Evolutionary conservation across 164 flowering plant species (phyloP).

Genomic region (Liquidambar formosana): DNA sequence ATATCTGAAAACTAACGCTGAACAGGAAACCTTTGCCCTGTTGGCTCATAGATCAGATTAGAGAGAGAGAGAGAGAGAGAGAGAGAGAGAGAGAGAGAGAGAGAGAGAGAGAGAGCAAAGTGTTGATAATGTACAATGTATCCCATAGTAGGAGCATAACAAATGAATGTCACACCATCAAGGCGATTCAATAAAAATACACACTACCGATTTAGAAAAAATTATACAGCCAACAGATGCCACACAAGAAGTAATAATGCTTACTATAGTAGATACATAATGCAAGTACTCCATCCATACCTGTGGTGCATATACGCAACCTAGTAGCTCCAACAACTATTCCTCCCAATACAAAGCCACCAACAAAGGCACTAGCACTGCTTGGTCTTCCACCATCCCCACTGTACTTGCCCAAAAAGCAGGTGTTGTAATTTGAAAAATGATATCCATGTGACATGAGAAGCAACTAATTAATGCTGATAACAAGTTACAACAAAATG

Average conservation of each 20-base stretch:
- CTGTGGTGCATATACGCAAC: conserved; percentile 26
- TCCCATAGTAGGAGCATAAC: no score
- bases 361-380: conserved; percentile 16
- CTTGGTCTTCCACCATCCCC: conserved; percentile 16
- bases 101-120: no score
- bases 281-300: neutral
- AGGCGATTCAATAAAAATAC: no score
- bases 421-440: neutral
- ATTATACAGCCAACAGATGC: neutral
- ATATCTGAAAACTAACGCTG: no score
- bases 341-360: conserved; percentile 27
- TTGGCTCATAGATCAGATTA: neutral
- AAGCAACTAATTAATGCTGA: neutral
- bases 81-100: neutral
- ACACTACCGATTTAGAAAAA: no score
- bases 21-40: neutral
- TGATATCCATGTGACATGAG: neutral
- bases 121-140: no score
- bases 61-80: neutral
- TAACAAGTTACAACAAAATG: neutral
- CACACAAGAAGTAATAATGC: neutral
- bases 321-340: conserved; percentile 22
- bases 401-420: conserved; percentile 7
- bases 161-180: no score
- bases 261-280: neutral